Conservation (phyloP, 768 basidiomycete species). For the Podaxis sp. region DNA sequence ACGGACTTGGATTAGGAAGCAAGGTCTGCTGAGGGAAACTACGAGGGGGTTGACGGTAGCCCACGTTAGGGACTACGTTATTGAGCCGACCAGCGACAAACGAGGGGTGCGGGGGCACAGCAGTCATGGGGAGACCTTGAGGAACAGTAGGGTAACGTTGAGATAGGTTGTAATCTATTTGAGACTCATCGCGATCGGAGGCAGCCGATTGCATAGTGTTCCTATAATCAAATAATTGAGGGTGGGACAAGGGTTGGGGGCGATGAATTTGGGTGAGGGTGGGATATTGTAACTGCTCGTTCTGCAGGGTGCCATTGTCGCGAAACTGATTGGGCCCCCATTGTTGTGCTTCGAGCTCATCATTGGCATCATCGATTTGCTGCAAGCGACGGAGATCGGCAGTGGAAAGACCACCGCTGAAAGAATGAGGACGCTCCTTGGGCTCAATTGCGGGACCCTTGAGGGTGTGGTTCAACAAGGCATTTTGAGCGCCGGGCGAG, state of each 20-base stretch:
- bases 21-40: constrained; percentile 55
- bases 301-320: constrained; percentile 33
- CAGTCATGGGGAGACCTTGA: constrained; percentile 19
- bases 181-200: constrained; percentile 44
- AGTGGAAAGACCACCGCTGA: constrained; percentile 73
- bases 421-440: constrained; percentile 80
- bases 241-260: constrained; percentile 52
- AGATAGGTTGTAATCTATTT: constrained; percentile 53
- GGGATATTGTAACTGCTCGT: constrained; percentile 60
- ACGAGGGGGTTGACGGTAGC: constrained; percentile 66
- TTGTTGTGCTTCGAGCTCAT: constrained; percentile 46
- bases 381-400: constrained; percentile 77
- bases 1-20: constrained; percentile 51
- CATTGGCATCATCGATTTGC: constrained; percentile 56
- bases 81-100: constrained; percentile 54
- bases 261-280: constrained; percentile 64
- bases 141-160: constrained; percentile 39
- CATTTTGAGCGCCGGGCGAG: constrained; percentile 45
- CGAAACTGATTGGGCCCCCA: constrained; percentile 53
- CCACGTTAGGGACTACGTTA: constrained; percentile 43
- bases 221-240: constrained; percentile 30
- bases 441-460: constrained; percentile 63
- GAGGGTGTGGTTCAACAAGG: constrained; percentile 41
- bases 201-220: constrained; percentile 23
- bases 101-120: constrained; percentile 36